Percentiles rank a stretch among this genome's conserved stretches.
Evolutionary conservation across 306 rosid genomes (phyloP).

Genomic region (Lathyrus oleraceus): DNA sequence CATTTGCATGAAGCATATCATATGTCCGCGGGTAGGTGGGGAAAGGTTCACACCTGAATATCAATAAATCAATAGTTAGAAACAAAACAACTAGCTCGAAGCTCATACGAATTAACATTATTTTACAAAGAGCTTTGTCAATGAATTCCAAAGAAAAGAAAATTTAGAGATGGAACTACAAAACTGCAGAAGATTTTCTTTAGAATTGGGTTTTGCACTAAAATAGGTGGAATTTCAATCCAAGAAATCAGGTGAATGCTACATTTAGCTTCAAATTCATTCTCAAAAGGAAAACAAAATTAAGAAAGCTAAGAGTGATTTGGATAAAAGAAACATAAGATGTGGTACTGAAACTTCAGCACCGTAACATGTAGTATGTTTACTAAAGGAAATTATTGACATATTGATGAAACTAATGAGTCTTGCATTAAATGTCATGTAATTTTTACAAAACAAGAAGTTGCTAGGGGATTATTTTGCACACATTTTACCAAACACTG

Average conservation of each 20-base stretch:
- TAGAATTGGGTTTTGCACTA: slow-evolving; percentile 25
- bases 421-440: slow-evolving; percentile 13
- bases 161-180: slow-evolving; percentile 4
- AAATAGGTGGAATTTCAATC: slow-evolving; percentile 23
- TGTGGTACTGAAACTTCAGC: slow-evolving; percentile 31
- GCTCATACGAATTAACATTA: slow-evolving; percentile 17
- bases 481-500: slow-evolving; percentile 3
- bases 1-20: slow-evolving; percentile 87
- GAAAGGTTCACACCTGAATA: slow-evolving; percentile 93
- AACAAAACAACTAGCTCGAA: slow-evolving; percentile 24
- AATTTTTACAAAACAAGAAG: slow-evolving; percentile 17
- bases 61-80: slow-evolving; percentile 34
- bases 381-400: not conserved
- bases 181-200: slow-evolving; percentile 3
- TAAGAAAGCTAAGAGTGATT: slow-evolving; percentile 7
- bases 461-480: not conserved
- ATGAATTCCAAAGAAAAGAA: slow-evolving; percentile 7
- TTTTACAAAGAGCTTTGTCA: slow-evolving; percentile 9
- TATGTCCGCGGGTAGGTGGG: slow-evolving; percentile 97
- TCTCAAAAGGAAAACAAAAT: slow-evolving; percentile 31
- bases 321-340: not conserved
- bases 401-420: slow-evolving; percentile 2
- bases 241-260: slow-evolving; percentile 24
- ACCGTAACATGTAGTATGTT: not conserved
- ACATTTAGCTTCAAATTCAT: slow-evolving; percentile 23